Evolutionary conservation across 768 basidiomycete species (phyloP), one percentile per base, ranked within the genome.

Genomic region (Auriculariales sp.): DNA sequence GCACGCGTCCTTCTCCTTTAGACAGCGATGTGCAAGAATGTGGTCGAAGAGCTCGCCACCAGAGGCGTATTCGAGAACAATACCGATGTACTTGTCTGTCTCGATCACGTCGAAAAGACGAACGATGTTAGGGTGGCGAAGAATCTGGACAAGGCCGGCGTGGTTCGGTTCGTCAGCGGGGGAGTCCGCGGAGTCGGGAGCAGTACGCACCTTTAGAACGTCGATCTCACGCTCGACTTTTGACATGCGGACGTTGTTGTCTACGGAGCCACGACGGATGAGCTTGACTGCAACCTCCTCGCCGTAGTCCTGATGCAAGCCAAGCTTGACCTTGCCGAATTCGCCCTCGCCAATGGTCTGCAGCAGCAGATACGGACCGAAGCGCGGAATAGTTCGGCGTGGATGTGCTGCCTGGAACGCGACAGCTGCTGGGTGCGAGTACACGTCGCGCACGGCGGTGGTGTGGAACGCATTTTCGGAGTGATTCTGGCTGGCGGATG

Each of bases 261-360:
- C 93, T 50, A 98, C 79, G 61, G 87, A 97, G 28, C 91, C 91
- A 49, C 92, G 71, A 49, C 92, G 75, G 58, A 98, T 98, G 52
- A 99, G 72, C 70, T 99, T 99, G 59, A 97, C 92, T 11, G 94
- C 94, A n/a, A 94, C 93, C 62, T 97, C 94, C 64, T 95, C 92
- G 28, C 90, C 92, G 81, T 86, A 95, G 56, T 86, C 80, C 56
- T 72, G 74, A 59, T 98, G 94, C 48, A 98, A 71, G 4, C 94
- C 94, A n/a, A 98, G 78, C 64, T 97, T 98, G 68, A 98, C 93
- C 64, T 98, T 98, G 42, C 92, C 93, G 61, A 97, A 97, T 69
- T 98, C 94, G 56, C 94, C 94, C 67, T 99, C 94, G 39, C 95
- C 95, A 17, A 99, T 74, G 0, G 95, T 98, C 64, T 98, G 93